phyloP scores from a whole-genome alignment of 768 basidiomycete genomes.

The Panellus pusillus region DNA sequence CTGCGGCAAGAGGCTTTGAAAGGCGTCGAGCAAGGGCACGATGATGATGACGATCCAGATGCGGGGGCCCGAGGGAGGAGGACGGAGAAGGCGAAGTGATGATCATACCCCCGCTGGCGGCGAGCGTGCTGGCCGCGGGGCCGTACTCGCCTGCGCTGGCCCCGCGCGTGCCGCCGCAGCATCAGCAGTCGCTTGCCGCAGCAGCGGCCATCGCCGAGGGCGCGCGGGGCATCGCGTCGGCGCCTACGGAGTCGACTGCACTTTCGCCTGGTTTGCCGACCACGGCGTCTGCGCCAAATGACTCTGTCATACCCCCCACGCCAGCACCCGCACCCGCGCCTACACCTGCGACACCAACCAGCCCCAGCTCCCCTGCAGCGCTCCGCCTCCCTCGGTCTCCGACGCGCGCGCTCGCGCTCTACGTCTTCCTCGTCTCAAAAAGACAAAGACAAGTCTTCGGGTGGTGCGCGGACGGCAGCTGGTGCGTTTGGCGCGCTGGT shows the following conservation, averaged over 20 bases:
- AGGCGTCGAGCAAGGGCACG: background rate
- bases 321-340: background rate
- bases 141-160: conserved; percentile 17
- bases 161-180: background rate
- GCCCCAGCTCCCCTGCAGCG: conserved; percentile 1
- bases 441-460: too few relatives aligned
- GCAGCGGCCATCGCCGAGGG: background rate
- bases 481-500: conserved; percentile 19
- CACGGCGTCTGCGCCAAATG: background rate
- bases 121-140: conserved; percentile 13
- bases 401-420: conserved; percentile 15
- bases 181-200: background rate
- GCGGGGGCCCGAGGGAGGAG: background rate
- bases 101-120: conserved; percentile 15
- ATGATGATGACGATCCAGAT: background rate
- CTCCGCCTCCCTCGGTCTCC: background rate
- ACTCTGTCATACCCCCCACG: background rate
- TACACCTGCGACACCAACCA: background rate
- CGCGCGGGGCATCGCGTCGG: background rate
- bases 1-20: too few relatives aligned
- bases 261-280: too few relatives aligned
- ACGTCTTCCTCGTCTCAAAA: conserved; percentile 1
- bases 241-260: background rate
- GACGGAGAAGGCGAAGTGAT: conserved; percentile 1
- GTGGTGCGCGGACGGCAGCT: conserved; percentile 7